Evolutionary conservation across 2,329 filamentous ascomycete genomes (phyloP).

Genomic region (Chaetomiaceae sp.): DNA sequence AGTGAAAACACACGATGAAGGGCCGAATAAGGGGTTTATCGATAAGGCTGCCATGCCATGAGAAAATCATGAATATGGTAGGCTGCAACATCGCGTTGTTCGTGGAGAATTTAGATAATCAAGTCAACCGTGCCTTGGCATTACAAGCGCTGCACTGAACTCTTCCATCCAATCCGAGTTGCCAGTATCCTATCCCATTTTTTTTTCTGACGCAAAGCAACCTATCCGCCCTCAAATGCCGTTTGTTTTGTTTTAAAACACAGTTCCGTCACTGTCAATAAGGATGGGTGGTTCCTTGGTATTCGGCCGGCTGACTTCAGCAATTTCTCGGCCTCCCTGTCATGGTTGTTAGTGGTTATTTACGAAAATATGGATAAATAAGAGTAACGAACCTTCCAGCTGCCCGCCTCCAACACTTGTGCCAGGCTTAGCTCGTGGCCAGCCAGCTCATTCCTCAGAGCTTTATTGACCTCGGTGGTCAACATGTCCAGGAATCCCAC

Average conservation of each 20-base stretch:
- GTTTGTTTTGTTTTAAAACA: slow-evolving; percentile 59
- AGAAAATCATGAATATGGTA: no score
- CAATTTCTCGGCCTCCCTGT: slow-evolving; percentile 87
- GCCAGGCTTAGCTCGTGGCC: slow-evolving; percentile 72
- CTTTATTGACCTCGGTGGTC: slow-evolving; percentile 53
- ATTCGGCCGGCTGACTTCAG: slow-evolving; percentile 90
- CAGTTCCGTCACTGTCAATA: slow-evolving; percentile 92
- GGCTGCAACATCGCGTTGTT: no score
- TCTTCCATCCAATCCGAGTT: background rate
- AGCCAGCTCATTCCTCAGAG: slow-evolving; percentile 58
- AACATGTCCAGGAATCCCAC: slow-evolving; percentile 56
- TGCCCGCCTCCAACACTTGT: slow-evolving; percentile 91
- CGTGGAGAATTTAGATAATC: no score
- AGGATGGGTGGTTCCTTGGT: slow-evolving; percentile 96
- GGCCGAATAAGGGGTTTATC: no score
- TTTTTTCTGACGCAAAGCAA: background rate
- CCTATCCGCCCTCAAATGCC: background rate
- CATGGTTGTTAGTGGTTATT: slow-evolving; percentile 8
- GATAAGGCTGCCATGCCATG: no score
- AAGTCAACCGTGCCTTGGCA: no score
- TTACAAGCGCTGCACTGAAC: no score
- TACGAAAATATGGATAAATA: no score
- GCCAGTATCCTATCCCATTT: background rate
- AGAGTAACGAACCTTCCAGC: slow-evolving; percentile 94
- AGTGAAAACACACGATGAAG: no score